Percentiles rank a stretch among this genome's conserved stretches.
These are phyloP conservation scores for Phytopythium aichiense DNA, from an alignment of 352 stramenopile species.

Conservation along the genomic window DNA sequence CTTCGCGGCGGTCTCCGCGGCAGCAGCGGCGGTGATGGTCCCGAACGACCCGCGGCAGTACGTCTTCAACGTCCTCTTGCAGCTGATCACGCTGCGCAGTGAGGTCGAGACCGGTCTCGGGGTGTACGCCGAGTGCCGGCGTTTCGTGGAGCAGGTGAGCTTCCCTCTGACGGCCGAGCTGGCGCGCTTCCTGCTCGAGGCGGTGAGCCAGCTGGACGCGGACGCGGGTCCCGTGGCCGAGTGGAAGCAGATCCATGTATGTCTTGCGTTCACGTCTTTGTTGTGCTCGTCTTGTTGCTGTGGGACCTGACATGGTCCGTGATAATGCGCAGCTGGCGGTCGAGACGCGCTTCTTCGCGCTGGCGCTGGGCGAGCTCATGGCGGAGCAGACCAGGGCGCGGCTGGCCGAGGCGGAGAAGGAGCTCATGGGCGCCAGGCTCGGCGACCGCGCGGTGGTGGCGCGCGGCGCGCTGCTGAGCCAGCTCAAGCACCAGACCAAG, in stretches of 20 bases:
- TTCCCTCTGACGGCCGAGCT: conserved; percentile 51
- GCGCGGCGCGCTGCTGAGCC: conserved; percentile 47
- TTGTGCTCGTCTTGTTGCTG: background rate
- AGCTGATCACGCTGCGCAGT: conserved; percentile 69
- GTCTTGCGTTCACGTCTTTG: conserved; percentile 7
- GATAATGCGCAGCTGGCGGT: conserved; percentile 45
- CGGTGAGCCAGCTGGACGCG: conserved; percentile 23
- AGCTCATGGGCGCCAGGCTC: conserved; percentile 28
- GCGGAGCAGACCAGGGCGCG: conserved; percentile 45
- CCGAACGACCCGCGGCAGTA: conserved; percentile 68
- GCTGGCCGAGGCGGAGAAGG: conserved; percentile 45
- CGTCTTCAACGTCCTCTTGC: conserved; percentile 75
- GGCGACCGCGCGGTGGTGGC: conserved; percentile 34
- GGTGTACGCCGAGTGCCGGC: conserved; percentile 43
- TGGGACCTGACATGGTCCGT: background rate
- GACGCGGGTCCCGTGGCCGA: conserved; percentile 15
- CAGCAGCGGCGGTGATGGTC: conserved; percentile 9
- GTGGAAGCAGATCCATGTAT: conserved; percentile 66
- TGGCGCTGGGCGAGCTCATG: conserved; percentile 51
- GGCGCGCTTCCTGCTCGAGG: conserved; percentile 36
- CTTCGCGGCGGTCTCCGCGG: background rate
- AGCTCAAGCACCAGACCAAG: conserved; percentile 82
- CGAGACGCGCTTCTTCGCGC: conserved; percentile 71
- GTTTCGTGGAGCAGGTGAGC: conserved; percentile 50
- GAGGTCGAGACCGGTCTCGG: conserved; percentile 69